A percentile compares a stretch with the other conserved stretches of the same genome.
phyloP scores from a whole-genome alignment of 805 yeast species.

The Jamesozyma piceae region DNA sequence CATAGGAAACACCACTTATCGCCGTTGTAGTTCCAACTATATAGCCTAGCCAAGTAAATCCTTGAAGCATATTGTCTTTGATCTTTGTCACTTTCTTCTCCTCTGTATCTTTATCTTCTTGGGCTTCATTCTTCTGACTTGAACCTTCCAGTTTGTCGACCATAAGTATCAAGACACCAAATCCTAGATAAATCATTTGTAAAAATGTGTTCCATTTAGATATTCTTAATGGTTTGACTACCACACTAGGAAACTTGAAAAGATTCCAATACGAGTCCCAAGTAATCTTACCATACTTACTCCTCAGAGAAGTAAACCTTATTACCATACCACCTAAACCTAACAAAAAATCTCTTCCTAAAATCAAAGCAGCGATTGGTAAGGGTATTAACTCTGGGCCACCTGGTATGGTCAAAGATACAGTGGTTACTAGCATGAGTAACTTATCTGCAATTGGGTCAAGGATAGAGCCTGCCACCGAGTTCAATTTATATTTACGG shows the following conservation, averaged over 20 bases:
- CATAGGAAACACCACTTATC: slow-evolving; percentile 68
- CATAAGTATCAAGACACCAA: slow-evolving; percentile 38
- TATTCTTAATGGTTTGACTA: slow-evolving; percentile 76
- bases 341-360: slow-evolving; percentile 75
- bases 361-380: slow-evolving; percentile 54
- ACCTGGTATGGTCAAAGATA: slow-evolving; percentile 48
- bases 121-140: slow-evolving; percentile 4
- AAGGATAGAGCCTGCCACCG: slow-evolving; percentile 79
- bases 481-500: slow-evolving; percentile 60
- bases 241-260: slow-evolving; percentile 62
- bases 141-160: slow-evolving; percentile 5
- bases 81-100: slow-evolving; percentile 1
- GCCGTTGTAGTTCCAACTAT: slow-evolving; percentile 63
- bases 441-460: slow-evolving; percentile 95
- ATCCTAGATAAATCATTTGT: slow-evolving; percentile 82
- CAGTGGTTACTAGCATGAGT: slow-evolving; percentile 77
- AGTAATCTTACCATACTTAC: slow-evolving; percentile 32
- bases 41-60: slow-evolving; percentile 35
- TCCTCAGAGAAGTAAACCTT: slow-evolving; percentile 48
- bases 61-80: background rate
- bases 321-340: slow-evolving; percentile 63
- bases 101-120: background rate
- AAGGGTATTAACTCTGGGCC: slow-evolving; percentile 60
- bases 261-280: slow-evolving; percentile 68
- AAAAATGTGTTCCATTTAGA: slow-evolving; percentile 85